Evolutionary conservation across 352 stramenopile genomes (phyloP).

Genomic region (Globisporangium emineosum): DNA sequence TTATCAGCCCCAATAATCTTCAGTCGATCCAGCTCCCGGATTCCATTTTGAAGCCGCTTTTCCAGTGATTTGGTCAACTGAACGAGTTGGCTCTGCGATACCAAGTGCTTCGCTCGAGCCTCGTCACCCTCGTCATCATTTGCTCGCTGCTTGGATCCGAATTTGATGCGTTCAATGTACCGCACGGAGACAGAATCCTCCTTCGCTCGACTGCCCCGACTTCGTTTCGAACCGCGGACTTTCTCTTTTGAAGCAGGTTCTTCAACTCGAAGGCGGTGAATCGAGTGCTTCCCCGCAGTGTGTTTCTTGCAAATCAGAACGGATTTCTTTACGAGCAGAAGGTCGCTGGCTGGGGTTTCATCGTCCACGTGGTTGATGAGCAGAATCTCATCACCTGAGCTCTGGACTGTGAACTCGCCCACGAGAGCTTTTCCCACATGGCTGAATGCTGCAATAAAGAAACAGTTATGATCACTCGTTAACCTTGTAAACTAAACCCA

Average conservation of each 20-base stretch:
- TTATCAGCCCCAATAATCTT: conserved; percentile 43
- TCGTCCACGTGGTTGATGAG: conserved; percentile 35
- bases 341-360: conserved; percentile 8
- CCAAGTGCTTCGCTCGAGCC: conserved; percentile 2
- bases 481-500: neutral
- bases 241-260: conserved; percentile 21
- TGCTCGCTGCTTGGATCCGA: conserved; percentile 20
- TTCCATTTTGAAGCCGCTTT: conserved; percentile 33
- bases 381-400: conserved; percentile 27
- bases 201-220: conserved; percentile 18
- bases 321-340: conserved; percentile 38
- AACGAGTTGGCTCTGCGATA: conserved; percentile 36
- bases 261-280: conserved; percentile 36
- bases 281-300: conserved; percentile 25
- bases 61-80: conserved; percentile 43
- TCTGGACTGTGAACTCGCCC: conserved; percentile 27
- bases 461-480: neutral
- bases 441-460: conserved; percentile 47
- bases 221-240: conserved; percentile 31
- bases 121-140: conserved; percentile 12
- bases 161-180: conserved; percentile 64
- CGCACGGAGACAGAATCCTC: conserved; percentile 17
- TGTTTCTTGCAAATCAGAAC: conserved; percentile 45
- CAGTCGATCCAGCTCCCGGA: conserved; percentile 36
- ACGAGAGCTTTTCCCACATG: conserved; percentile 39